Conservation (phyloP, 2,329 filamentous ascomycete genomes). For the Alternaria ventricosa region DNA sequence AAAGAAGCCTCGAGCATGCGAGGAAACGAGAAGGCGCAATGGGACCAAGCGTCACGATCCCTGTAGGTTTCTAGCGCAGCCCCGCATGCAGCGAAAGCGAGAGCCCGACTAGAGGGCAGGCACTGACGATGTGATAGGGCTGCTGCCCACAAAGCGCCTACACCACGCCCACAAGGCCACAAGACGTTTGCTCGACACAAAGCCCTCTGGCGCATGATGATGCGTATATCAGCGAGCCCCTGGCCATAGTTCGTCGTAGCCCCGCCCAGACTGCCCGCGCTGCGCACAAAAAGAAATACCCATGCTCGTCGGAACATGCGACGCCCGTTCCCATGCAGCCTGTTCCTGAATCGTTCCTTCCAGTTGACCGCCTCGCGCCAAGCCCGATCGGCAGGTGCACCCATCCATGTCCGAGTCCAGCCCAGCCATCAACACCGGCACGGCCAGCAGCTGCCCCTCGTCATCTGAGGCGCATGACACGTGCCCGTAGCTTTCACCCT, state of each 20-base stretch:
- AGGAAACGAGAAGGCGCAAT: constrained; percentile 25
- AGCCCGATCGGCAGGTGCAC: constrained; percentile 9
- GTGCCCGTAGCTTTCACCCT: not conserved
- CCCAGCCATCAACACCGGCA: not conserved
- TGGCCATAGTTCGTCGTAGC: not conserved
- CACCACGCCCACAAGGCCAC: not conserved
- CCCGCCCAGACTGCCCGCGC: not conserved
- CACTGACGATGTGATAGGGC: constrained; percentile 6
- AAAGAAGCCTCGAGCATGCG: constrained; percentile 14
- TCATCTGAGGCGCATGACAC: not conserved
- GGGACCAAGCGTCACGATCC: constrained; percentile 16
- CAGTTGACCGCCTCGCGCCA: constrained; percentile 8
- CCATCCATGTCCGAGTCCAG: constrained; percentile 1
- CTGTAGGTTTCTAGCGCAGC: constrained; percentile 12
- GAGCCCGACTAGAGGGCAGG: constrained; percentile 1
- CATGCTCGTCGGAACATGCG: constrained; percentile 12
- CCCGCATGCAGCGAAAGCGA: constrained; percentile 12
- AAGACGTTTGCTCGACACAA: not conserved
- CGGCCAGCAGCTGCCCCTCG: not conserved
- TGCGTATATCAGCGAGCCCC: constrained; percentile 3
- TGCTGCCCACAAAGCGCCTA: not conserved
- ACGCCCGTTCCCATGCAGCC: constrained; percentile 10
- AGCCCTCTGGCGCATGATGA: constrained; percentile 1
- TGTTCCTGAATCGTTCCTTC: constrained; percentile 15
- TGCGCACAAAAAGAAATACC: constrained; percentile 1